A percentile compares a stretch with the other conserved stretches of the same genome.
These are phyloP conservation scores for Raphanus sativus DNA, from an alignment of 345 rosid genomes.

Conservation along the genomic window DNA sequence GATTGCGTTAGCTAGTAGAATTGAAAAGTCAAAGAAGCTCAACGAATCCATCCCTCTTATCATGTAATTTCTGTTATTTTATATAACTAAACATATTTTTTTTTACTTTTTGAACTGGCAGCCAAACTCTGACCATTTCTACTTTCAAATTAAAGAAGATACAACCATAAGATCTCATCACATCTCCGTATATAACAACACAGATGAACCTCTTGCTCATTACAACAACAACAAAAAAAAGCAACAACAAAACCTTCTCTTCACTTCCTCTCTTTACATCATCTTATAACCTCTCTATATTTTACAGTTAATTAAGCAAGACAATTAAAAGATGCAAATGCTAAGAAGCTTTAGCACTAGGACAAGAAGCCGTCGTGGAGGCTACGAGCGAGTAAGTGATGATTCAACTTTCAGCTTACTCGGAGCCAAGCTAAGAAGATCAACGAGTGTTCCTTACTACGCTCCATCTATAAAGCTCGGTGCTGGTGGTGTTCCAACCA, in stretches of 20 bases:
- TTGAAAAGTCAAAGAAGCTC: constrained; percentile 31
- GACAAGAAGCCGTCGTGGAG: constrained; percentile 42
- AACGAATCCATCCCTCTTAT: neutral
- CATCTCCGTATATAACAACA: constrained; percentile 14
- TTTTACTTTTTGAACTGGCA: constrained; percentile 10
- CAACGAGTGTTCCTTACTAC: constrained; percentile 38
- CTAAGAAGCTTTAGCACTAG: constrained; percentile 63
- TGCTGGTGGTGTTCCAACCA: constrained; percentile 23
- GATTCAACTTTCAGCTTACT: constrained; percentile 39
- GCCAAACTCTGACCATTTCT: constrained; percentile 17
- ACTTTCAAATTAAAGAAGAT: constrained; percentile 2
- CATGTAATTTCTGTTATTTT: neutral
- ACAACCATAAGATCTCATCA: constrained; percentile 25
- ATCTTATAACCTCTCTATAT: neutral
- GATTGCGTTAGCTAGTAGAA: neutral
- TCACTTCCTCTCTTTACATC: constrained; percentile 16
- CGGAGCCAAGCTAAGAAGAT: constrained; percentile 38
- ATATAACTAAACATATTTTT: neutral
- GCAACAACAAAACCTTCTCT: neutral
- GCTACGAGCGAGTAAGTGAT: constrained; percentile 51
- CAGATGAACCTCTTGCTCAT: constrained; percentile 5
- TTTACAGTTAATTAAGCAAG: neutral
- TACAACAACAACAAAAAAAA: constrained; percentile 10
- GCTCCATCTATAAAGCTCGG: constrained; percentile 39
- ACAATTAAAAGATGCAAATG: constrained; percentile 41